A percentile compares a stretch with the other conserved stretches of the same genome.
Evolutionary conservation across 371 early-diverging fungal genomes (phyloP).

Genomic region (Parasitella parasitica): DNA sequence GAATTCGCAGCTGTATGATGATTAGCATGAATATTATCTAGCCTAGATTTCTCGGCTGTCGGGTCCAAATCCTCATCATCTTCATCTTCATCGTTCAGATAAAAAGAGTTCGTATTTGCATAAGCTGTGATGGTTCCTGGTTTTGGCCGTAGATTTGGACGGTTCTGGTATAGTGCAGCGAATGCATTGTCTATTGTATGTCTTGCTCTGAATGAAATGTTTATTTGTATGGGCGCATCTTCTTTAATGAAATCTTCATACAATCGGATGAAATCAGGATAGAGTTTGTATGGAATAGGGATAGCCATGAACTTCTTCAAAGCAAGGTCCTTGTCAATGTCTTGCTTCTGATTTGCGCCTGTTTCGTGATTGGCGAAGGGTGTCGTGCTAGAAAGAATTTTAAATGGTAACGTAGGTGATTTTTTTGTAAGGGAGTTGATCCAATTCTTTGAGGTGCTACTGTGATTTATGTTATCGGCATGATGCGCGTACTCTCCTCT

Average conservation of each 20-base stretch:
- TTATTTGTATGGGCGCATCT: constrained; percentile 37
- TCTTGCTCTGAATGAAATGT: constrained; percentile 39
- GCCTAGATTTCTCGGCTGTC: background rate
- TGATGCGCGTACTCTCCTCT: background rate
- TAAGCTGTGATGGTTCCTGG: background rate
- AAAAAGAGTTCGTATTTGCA: background rate
- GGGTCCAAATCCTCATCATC: background rate
- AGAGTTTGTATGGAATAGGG: constrained; percentile 11
- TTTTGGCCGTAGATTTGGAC: background rate
- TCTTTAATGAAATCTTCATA: constrained; percentile 36
- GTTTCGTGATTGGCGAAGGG: background rate
- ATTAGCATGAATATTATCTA: background rate
- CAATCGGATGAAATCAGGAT: constrained; percentile 26
- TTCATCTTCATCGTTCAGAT: background rate
- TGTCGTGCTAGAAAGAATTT: background rate
- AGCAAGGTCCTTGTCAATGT: background rate
- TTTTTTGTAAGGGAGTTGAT: background rate
- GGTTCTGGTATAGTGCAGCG: background rate
- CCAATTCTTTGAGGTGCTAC: background rate
- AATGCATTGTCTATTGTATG: constrained; percentile 21
- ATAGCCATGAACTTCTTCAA: background rate
- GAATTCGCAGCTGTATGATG: background rate
- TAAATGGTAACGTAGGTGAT: background rate
- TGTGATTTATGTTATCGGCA: background rate
- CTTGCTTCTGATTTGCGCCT: background rate